Base-by-base conservation (phyloP, 1,284 basidiomycete species). In the Microbotryomycetes sp. region DNA sequence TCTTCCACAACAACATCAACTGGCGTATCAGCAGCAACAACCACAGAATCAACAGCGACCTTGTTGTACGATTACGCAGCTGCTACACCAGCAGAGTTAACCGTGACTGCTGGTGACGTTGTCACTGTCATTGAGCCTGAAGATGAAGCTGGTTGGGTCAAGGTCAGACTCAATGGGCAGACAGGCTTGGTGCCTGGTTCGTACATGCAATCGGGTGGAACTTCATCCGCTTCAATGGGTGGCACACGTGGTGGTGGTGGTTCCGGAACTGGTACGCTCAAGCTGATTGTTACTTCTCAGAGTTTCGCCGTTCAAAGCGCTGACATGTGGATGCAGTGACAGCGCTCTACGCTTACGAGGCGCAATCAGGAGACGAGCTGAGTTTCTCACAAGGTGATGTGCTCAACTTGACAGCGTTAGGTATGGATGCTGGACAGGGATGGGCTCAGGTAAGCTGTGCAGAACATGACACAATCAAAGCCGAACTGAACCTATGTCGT, bases 111-210 rank as follows among this genome's bases (percentile, higher is more conserved):
- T 85, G 85, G 83, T 32, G 72, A 75, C 42, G 73, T 68, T 0
- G 85, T 90, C 16, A 77, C 78, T 63, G 78, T 91, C 26, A 67
- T 87, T 2, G 86, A 88, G 70, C 80, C 83, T 59, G 87, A 90
- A 69, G 88, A 90, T 70, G 87, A 85, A 5, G 87, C 86, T 15
- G 88, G 88, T 3, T 90, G 88, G 88, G 81, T 86, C n/a, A 90
- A 89, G 74, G 85, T 89, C 6, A 74, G 77, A 42, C 68, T 74
- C 36, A 75, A 77, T 26, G 83, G 84, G 51, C 80, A 79, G 52
- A 81, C 82, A 68, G 88, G 88, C 2, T 81, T 90, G 36, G 84
- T 90, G 19, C 89, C 89, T 19, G 86, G 86, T 14, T 84, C 86
- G 12, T 90, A 90, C 77, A 74, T 90, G 45, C 80, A 84, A 68